These are phyloP conservation scores for Hemileia vastatrix DNA, from an alignment of 1,284 basidiomycete species.

Conservation along the genomic window DNA sequence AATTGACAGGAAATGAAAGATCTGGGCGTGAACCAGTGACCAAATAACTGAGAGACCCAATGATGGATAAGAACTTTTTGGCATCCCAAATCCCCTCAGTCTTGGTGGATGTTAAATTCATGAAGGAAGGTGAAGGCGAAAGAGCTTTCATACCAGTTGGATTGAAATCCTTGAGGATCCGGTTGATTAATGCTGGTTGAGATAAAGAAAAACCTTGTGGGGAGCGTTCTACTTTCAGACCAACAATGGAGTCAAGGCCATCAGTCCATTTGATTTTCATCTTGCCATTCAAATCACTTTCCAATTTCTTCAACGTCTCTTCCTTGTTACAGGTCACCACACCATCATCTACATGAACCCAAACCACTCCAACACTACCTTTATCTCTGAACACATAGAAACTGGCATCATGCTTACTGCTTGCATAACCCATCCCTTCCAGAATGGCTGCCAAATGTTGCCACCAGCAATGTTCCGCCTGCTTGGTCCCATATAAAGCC, in stretches of 20 bases:
- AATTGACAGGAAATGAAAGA: no score
- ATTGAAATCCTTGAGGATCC: neutral
- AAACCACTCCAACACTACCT: neutral
- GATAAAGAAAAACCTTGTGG: neutral
- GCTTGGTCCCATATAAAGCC: neutral
- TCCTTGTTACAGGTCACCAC: neutral
- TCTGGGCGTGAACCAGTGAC: no score
- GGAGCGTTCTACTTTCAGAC: neutral
- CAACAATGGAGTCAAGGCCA: neutral
- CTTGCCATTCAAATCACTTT: neutral
- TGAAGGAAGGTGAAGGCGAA: neutral
- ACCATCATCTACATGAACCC: constrained; percentile 1
- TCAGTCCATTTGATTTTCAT: constrained; percentile 5
- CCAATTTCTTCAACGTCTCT: neutral
- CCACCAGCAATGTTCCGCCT: constrained; percentile 2
- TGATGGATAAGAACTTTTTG: neutral
- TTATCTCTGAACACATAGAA: neutral
- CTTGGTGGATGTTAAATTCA: neutral
- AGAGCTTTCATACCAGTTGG: neutral
- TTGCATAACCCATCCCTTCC: neutral
- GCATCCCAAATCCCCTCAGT: neutral
- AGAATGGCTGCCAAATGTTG: neutral
- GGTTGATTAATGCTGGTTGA: neutral
- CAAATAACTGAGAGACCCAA: no score
- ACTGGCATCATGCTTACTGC: neutral